Evolutionary conservation across 2,329 filamentous ascomycete genomes (phyloP), one percentile per base, ranked within the genome.

Genomic region (Arthrobotrys sinensis): DNA sequence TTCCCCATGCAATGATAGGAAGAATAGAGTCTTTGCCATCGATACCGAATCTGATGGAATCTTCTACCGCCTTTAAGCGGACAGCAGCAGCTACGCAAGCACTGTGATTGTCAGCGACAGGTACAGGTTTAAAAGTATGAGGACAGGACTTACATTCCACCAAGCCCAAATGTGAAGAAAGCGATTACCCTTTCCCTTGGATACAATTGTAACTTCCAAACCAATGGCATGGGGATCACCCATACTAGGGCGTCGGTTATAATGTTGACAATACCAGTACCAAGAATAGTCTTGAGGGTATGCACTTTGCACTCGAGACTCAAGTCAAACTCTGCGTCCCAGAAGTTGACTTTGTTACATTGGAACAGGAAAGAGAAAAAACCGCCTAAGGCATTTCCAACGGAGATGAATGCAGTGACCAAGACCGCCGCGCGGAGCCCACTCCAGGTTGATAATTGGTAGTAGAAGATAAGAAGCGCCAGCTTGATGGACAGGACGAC

Each of bases 211-310:
- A 76, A 55, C 40, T 53, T 69, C 71, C 64, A 68, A 28, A 76
- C 71, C 34, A 76, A 40, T 4, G 71, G 71, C 71, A 76, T 76
- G 10, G 71, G 71, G n/a, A 76, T 68, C 19, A 63, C 71, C 71
- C 71, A 76, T 10, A 76, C 24, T 14, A 76, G 24, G 43, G 65
- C 71, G 57, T 76, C 71, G 4, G 71, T 76, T 16, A 76, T 68
- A 4, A 76, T 64, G 14, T 69, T 76, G 1, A 76, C 64, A 28
- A 76, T 14, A 64, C 71, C 71, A 21, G 71, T 69, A 32, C 63
- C 71, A 4, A 76, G 55, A n/a, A 75, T 75, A 1, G 70, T 50
- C 19, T 67, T 68, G 32, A 67, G 43, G 16, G 62, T 68, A 50
- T 62, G 57, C 62, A 68, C 62, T 62, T 60, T 63, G 43, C 70